These are phyloP conservation scores for Diplodia seriata DNA, from an alignment of 2,329 filamentous ascomycete species.

Conservation along the genomic window DNA sequence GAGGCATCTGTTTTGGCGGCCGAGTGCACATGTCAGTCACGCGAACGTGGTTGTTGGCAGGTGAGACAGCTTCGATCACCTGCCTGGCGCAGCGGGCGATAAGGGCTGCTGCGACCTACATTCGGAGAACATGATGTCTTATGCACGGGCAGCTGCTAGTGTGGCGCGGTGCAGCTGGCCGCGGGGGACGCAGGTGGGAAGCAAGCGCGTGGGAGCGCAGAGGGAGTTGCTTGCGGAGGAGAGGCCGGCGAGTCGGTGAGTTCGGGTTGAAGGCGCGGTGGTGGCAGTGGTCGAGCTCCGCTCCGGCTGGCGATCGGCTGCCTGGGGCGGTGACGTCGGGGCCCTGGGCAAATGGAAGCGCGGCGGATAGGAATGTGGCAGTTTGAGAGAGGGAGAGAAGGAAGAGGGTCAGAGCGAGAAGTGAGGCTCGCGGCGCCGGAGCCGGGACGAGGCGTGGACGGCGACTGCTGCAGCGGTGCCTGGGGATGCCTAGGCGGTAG, in stretches of 20 bases:
- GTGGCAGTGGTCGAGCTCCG: constrained; percentile 17
- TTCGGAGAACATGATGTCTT: constrained; percentile 77
- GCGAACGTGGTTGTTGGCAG: constrained; percentile 41
- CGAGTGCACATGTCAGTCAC: constrained; percentile 51
- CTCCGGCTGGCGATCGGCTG: constrained; percentile 17
- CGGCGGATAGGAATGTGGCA: constrained; percentile 10
- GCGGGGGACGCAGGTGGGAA: constrained; percentile 5
- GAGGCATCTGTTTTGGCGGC: constrained; percentile 76
- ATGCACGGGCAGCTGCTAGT: constrained; percentile 20
- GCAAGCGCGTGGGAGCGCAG: constrained; percentile 21
- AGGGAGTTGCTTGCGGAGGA: constrained; percentile 5
- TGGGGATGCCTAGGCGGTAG: constrained; percentile 12
- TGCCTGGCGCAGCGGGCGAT: constrained; percentile 45
- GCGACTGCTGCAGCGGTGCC: constrained; percentile 16
- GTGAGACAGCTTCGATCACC: constrained; percentile 41
- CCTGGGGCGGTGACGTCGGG: constrained; percentile 18
- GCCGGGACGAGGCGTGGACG: constrained; percentile 21
- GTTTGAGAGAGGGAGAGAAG: not conserved
- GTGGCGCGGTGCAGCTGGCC: constrained; percentile 30
- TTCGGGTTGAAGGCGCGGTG: constrained; percentile 13
- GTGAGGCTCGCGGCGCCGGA: constrained; percentile 27
- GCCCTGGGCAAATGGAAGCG: not conserved
- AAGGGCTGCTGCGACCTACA: constrained; percentile 66
- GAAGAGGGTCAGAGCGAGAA: not conserved
- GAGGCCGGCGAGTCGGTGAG: constrained; percentile 26